Percentiles rank a stretch among this genome's conserved stretches.
These are phyloP conservation scores for Aspergillus sp. DNA, from an alignment of 2,329 filamentous ascomycete genomes.

Conservation along the genomic window DNA sequence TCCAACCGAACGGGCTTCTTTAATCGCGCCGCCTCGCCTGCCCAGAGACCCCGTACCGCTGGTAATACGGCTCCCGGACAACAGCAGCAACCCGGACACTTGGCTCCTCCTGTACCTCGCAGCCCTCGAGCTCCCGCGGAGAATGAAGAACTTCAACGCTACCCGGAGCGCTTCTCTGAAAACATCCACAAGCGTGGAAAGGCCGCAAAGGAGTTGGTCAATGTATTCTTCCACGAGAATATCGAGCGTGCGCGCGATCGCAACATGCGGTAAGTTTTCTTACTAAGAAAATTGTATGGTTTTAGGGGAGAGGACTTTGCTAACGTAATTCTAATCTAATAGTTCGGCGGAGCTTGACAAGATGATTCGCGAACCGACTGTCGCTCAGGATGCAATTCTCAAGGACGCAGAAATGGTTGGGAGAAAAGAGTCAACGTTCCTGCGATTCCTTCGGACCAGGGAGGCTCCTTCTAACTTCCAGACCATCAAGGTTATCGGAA, in stretches of 20 bases:
- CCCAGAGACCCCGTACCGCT: constrained; percentile 79
- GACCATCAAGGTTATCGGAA: constrained; percentile 97
- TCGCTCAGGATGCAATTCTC: constrained; percentile 74
- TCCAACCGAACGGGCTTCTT: constrained; percentile 70
- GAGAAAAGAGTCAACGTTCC: constrained; percentile 85
- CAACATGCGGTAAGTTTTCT: constrained; percentile 73
- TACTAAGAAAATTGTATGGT: background rate
- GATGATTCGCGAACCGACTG: constrained; percentile 73
- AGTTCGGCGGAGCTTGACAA: constrained; percentile 92
- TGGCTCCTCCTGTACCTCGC: constrained; percentile 66
- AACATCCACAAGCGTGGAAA: constrained; percentile 74
- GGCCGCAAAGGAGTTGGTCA: constrained; percentile 64
- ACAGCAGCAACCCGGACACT: constrained; percentile 66
- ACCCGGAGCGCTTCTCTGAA: constrained; percentile 83
- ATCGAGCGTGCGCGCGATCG: constrained; percentile 93
- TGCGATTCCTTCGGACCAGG: constrained; percentile 90
- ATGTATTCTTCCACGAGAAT: constrained; percentile 94
- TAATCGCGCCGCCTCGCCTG: constrained; percentile 66
- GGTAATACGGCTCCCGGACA: constrained; percentile 56
- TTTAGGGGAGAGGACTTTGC: background rate
- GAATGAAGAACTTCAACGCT: constrained; percentile 71
- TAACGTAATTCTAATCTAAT: constrained; percentile 6
- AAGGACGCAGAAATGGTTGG: constrained; percentile 82
- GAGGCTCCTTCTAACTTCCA: constrained; percentile 93
- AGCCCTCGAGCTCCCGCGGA: constrained; percentile 56